A percentile compares a stretch with the other conserved stretches of the same genome.
These are phyloP conservation scores for Picea abies DNA, from an alignment of 83 land plant genomes.

Conservation along the genomic window DNA sequence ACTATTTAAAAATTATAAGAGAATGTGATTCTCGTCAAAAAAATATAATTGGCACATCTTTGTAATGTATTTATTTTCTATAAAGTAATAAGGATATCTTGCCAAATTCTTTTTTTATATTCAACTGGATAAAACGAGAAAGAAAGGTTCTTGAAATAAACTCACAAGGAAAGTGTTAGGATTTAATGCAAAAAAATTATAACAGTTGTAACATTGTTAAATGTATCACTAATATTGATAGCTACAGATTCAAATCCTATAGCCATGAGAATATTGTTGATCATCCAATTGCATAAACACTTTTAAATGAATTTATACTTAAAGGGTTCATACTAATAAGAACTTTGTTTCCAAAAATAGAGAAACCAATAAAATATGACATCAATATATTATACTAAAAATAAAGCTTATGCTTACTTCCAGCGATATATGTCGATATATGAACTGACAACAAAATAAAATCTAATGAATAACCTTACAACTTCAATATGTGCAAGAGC, in stretches of 20 bases:
- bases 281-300: background rate
- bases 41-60: too few relatives aligned
- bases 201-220: background rate
- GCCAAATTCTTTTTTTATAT: background rate
- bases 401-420: background rate
- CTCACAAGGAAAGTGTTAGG: background rate
- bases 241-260: background rate
- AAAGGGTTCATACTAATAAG: background rate
- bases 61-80: too few relatives aligned
- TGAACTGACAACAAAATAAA: background rate
- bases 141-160: background rate
- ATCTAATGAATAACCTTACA: constrained; percentile 36
- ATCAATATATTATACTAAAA: too few relatives aligned
- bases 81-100: too few relatives aligned
- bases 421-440: background rate
- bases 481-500: constrained; percentile 89
- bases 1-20: too few relatives aligned
- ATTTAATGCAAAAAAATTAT: background rate
- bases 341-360: background rate
- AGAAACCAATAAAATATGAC: background rate
- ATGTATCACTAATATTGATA: background rate
- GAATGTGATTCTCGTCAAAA: too few relatives aligned
- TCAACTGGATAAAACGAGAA: background rate
- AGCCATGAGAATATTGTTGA: background rate
- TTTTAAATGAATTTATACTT: background rate